Percentiles rank a stretch among this genome's conserved stretches.
Conservation (phyloP, 179 eudicot species). For the Camellia oleifera region DNA sequence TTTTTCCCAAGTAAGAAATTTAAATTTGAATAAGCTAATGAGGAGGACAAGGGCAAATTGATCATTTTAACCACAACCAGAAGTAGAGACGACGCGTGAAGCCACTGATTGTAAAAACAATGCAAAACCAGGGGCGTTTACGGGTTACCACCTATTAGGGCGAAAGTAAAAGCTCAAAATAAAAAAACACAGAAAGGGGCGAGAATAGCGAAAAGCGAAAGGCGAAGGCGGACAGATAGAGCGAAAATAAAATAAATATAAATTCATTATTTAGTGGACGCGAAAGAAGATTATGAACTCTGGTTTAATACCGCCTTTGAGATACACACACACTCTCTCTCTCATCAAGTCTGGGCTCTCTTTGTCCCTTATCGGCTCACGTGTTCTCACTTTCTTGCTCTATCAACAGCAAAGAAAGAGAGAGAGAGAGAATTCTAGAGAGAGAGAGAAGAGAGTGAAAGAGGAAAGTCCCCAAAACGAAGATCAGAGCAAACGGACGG, state of each 20-base stretch:
- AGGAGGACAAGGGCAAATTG: not conserved
- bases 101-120: not conserved
- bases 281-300: constrained; percentile 29
- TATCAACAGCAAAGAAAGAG: not conserved
- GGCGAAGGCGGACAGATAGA: not conserved
- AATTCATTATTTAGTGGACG: constrained; percentile 40
- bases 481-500: not conserved
- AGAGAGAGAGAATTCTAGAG: not conserved
- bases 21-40: not conserved
- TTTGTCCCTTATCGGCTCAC: constrained; percentile 17
- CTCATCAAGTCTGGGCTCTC: constrained; percentile 16
- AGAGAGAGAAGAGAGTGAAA: constrained; percentile 1
- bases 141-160: not conserved
- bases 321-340: constrained; percentile 20
- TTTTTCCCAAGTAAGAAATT: too few relatives aligned
- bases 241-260: not conserved
- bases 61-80: not conserved
- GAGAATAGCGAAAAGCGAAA: not conserved
- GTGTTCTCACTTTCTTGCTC: constrained; percentile 7
- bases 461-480: not conserved
- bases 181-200: not conserved
- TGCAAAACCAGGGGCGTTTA: not conserved
- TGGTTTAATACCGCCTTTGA: constrained; percentile 24
- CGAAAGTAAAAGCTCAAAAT: not conserved
- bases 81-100: not conserved